Evolutionary conservation across 768 basidiomycete genomes (phyloP).

Genomic region (Collybia sp.): DNA sequence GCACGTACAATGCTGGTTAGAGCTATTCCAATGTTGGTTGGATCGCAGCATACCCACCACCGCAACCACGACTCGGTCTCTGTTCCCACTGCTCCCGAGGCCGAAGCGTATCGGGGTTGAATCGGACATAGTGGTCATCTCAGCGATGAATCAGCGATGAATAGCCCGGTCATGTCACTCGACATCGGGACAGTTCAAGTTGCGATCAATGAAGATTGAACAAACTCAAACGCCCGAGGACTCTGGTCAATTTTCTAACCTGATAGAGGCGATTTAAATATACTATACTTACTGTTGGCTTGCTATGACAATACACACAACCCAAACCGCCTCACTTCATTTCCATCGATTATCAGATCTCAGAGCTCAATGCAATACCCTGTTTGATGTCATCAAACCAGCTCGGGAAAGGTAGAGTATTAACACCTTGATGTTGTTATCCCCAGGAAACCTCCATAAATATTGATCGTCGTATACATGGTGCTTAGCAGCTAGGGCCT

Average conservation of each 20-base stretch:
- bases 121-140: too few relatives aligned
- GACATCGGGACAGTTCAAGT: too few relatives aligned
- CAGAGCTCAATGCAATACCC: too few relatives aligned
- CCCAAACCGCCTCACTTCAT: constrained; percentile 59
- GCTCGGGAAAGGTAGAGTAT: too few relatives aligned
- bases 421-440: constrained; percentile 33
- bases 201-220: too few relatives aligned
- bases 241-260: constrained; percentile 24
- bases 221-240: constrained; percentile 25
- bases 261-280: constrained; percentile 29
- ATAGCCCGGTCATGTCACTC: too few relatives aligned
- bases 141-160: too few relatives aligned
- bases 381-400: constrained; percentile 11
- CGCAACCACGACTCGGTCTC: constrained; percentile 17
- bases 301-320: constrained; percentile 31
- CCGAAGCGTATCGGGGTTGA: too few relatives aligned
- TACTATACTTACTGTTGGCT: constrained; percentile 24
- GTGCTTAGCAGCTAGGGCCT: constrained; percentile 30
- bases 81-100: constrained; percentile 23
- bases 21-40: constrained; percentile 12
- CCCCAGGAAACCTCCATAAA: constrained; percentile 23
- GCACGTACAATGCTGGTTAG: constrained; percentile 19
- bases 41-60: neutral
- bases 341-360: constrained; percentile 45
- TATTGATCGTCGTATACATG: constrained; percentile 42